Conservation (phyloP, 164 flowering plant species). For the Stephania cephalantha region DNA sequence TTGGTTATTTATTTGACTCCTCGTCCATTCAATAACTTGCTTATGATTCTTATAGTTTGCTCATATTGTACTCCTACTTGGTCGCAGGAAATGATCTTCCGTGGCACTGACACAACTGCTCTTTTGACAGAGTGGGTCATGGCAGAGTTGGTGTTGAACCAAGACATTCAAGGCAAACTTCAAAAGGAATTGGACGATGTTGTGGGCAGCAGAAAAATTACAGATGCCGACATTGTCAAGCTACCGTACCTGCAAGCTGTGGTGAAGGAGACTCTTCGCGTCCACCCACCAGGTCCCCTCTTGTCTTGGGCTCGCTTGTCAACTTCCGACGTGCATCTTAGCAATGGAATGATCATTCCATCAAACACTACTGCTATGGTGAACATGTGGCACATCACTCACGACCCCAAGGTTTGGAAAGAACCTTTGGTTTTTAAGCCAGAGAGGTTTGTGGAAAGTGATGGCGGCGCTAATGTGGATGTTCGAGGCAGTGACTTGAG, state of each 20-base stretch:
- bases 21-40: neutral
- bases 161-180: slow-evolving; percentile 30
- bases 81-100: slow-evolving; percentile 50
- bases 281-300: slow-evolving; percentile 61
- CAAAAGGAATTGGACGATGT: slow-evolving; percentile 34
- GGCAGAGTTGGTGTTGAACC: slow-evolving; percentile 44
- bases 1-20: neutral
- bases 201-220: slow-evolving; percentile 9
- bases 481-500: slow-evolving; percentile 45
- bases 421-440: slow-evolving; percentile 39
- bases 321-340: slow-evolving; percentile 43
- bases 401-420: slow-evolving; percentile 43
- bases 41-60: neutral
- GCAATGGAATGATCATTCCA: slow-evolving; percentile 47
- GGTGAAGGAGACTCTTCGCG: slow-evolving; percentile 38
- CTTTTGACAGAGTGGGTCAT: slow-evolving; percentile 49
- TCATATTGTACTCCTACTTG: neutral
- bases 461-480: slow-evolving; percentile 33
- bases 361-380: slow-evolving; percentile 60
- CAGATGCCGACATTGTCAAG: slow-evolving; percentile 29
- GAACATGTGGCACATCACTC: slow-evolving; percentile 77
- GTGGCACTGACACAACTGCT: slow-evolving; percentile 54
- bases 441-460: slow-evolving; percentile 33
- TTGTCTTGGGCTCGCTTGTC: slow-evolving; percentile 49
- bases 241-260: slow-evolving; percentile 43